These are phyloP conservation scores for Fusarium redolens DNA, from an alignment of 2,329 filamentous ascomycete species.

Conservation along the genomic window DNA sequence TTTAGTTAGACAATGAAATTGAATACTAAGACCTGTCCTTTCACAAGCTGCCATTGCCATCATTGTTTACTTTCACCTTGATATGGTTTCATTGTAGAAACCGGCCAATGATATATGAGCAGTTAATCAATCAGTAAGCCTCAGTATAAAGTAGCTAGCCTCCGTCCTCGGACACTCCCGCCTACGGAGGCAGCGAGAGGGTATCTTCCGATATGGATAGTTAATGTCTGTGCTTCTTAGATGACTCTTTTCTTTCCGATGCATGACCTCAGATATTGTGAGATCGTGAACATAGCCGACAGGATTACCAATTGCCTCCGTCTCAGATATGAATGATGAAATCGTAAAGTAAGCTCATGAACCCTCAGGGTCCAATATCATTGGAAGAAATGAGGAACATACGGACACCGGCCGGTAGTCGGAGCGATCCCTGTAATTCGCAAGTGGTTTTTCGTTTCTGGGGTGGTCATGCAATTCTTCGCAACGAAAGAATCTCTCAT, in stretches of 20 bases:
- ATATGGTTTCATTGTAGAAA: not conserved
- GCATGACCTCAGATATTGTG: not conserved
- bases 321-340: slow-evolving; percentile 25
- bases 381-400: slow-evolving; percentile 9
- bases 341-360: slow-evolving; percentile 29
- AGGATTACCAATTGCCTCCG: slow-evolving; percentile 32
- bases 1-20: slow-evolving; percentile 18
- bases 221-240: slow-evolving; percentile 1
- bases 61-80: not conserved
- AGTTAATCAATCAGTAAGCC: slow-evolving; percentile 44
- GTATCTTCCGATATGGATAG: slow-evolving; percentile 8
- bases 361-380: slow-evolving; percentile 1
- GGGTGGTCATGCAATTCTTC: slow-evolving; percentile 30
- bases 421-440: slow-evolving; percentile 29
- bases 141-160: slow-evolving; percentile 19
- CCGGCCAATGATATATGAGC: slow-evolving; percentile 29
- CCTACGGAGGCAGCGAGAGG: slow-evolving; percentile 28
- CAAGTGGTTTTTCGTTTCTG: not conserved
- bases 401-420: slow-evolving; percentile 46
- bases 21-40: not conserved
- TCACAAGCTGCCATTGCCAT: not conserved
- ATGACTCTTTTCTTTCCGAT: slow-evolving; percentile 1
- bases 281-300: slow-evolving; percentile 3
- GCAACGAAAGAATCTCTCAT: slow-evolving; percentile 22
- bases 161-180: slow-evolving; percentile 34